These are phyloP conservation scores for Royoungia palumana DNA, from an alignment of 768 basidiomycete genomes.

Conservation along the genomic window DNA sequence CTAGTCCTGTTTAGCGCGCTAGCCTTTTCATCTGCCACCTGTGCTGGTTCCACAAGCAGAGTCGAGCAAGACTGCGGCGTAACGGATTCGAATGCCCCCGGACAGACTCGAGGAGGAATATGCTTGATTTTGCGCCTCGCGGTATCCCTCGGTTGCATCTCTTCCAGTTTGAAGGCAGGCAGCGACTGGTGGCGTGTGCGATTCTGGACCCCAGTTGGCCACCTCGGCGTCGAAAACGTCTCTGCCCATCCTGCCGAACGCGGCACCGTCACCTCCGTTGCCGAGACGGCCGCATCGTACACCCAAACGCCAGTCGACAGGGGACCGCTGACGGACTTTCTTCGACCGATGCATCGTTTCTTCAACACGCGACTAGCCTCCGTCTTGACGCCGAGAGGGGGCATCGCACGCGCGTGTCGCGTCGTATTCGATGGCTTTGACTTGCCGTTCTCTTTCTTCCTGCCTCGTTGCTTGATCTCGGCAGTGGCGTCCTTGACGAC, in stretches of 20 bases:
- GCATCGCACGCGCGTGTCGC: not conserved
- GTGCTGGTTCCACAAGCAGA: not conserved
- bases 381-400: not conserved
- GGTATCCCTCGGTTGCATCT: conserved; percentile 4
- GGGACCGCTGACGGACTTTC: conserved; percentile 42
- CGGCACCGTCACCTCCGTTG: conserved; percentile 31
- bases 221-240: conserved; percentile 12
- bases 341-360: conserved; percentile 53
- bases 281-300: conserved; percentile 49
- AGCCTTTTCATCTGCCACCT: not conserved
- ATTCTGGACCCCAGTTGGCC: not conserved
- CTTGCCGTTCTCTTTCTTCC: conserved; percentile 20
- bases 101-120: conserved; percentile 13
- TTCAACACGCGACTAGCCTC: conserved; percentile 40
- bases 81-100: not conserved
- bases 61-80: not conserved
- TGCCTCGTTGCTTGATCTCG: conserved; percentile 11
- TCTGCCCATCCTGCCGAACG: conserved; percentile 19
- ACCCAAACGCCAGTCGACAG: conserved; percentile 40
- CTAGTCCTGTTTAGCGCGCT: conserved; percentile 1
- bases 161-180: conserved; percentile 12
- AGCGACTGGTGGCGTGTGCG: conserved; percentile 28
- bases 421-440: conserved; percentile 2
- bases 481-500: conserved; percentile 8
- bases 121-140: conserved; percentile 18